Base-by-base conservation (phyloP, 345 rosid genomes). In the Populus simonii region DNA sequence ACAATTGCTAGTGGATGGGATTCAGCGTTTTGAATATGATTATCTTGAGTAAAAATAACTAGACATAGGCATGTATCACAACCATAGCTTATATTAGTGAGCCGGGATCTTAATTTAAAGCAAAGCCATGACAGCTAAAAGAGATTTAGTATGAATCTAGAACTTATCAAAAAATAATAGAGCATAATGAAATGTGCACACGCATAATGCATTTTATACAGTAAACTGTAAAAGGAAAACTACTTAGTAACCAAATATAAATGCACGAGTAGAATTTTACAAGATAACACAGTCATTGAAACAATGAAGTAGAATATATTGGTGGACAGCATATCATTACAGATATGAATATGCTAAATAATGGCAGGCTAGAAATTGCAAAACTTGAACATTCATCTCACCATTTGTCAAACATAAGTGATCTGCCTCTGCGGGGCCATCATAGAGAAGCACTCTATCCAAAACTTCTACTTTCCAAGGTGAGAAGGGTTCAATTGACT, bases 401-500 rank as follows among this genome's bases (percentile, higher is more conserved):
- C 99, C 98, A 86, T 96, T 96, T 82, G 89, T 87, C 87, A 83
- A 81, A 83, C 96, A 93, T 70, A 96, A 68, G 70, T 74, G 86
- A 81, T 93, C 99, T 72, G 97, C 94, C 85, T 85, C 93, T 86
- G 90, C 88, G 71, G 93, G 93, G 80, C 98, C 92, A 86, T 96
- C 99, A 79, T 87, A 88, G 81, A 96, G 79, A 84, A 93, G 87
- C 86, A 88, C 88, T 86, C 93, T 87, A 84, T 96, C 99, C 90
- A 96, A 86, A 81, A 93, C 82, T 87, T 92, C 96, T 76, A 89
- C 88, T 83, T 89, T 90, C 96, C 97, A 92, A 72, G 91, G 90
- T 61, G 86, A 83, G 76, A 83, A 80, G 22, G 82, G 72, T 73
- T 82, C 79, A 74, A 76, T 87, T 77, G 81, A 62, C 73, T 82